These are phyloP conservation scores for Trypanosoma vivax DNA, from an alignment of 208 protist genomes.

Conservation along the genomic window DNA sequence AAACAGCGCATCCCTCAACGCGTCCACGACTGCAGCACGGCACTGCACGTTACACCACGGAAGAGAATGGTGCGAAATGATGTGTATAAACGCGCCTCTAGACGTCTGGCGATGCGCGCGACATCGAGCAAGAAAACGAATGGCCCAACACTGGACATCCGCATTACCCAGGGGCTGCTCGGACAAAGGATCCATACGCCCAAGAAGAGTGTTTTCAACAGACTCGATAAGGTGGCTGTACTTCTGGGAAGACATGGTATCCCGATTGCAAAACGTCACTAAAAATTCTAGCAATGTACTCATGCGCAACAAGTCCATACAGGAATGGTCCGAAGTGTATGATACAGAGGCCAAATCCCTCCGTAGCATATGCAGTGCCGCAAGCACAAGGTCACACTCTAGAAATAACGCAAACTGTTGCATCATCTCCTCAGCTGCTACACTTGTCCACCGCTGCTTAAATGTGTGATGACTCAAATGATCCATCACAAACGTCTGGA, in stretches of 20 bases:
- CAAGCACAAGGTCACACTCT: slow-evolving; percentile 1
- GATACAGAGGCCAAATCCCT: not conserved
- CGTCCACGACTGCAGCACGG: slow-evolving; percentile 49
- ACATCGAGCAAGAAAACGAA: slow-evolving; percentile 27
- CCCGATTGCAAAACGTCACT: slow-evolving; percentile 1
- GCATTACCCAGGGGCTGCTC: slow-evolving; percentile 20
- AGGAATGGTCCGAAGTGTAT: not conserved
- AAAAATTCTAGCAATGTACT: slow-evolving; percentile 11
- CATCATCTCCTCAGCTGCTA: slow-evolving; percentile 1
- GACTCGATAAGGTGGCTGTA: not conserved
- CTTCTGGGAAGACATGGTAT: not conserved
- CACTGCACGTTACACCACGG: slow-evolving; percentile 44
- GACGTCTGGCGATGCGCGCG: slow-evolving; percentile 6
- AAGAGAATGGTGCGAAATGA: slow-evolving; percentile 41
- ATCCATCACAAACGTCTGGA: slow-evolving; percentile 11
- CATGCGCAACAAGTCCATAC: slow-evolving; percentile 6
- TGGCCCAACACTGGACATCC: slow-evolving; percentile 35
- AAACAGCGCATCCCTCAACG: slow-evolving; percentile 20
- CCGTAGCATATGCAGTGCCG: slow-evolving; percentile 5
- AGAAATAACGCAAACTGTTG: not conserved
- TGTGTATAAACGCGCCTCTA: slow-evolving; percentile 16
- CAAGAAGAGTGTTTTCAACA: slow-evolving; percentile 11
- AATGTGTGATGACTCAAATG: slow-evolving; percentile 10
- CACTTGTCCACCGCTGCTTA: slow-evolving; percentile 8
- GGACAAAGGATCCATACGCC: slow-evolving; percentile 4